Conservation (phyloP, 2,329 filamentous ascomycete genomes). For the Alternaria sp. region DNA sequence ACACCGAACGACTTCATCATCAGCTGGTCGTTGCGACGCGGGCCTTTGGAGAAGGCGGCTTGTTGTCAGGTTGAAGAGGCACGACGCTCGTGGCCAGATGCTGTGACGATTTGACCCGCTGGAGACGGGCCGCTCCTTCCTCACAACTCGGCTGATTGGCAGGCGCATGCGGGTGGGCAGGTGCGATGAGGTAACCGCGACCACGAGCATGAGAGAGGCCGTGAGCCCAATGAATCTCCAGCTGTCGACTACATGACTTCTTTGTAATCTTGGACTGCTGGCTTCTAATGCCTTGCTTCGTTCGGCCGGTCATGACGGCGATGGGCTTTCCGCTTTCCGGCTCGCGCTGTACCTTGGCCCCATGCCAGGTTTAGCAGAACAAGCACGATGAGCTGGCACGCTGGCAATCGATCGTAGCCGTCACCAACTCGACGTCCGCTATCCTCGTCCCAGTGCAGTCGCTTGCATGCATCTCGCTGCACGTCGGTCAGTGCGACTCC, state of each 20-base stretch:
- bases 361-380: conserved; percentile 21
- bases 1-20: neutral
- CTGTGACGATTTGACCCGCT: conserved; percentile 9
- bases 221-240: neutral
- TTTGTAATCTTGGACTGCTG: neutral
- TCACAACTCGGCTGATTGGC: conserved; percentile 16
- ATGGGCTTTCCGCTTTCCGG: conserved; percentile 8
- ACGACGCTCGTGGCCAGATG: conserved; percentile 1
- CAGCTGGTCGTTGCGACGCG: neutral
- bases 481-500: conserved; percentile 13
- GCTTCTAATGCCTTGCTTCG: conserved; percentile 9
- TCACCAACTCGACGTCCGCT: conserved; percentile 10
- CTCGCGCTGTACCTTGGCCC: conserved; percentile 19
- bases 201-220: conserved; percentile 6
- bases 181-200: conserved; percentile 17
- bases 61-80: neutral
- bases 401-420: conserved; percentile 13
- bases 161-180: conserved; percentile 9
- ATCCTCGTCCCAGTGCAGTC: conserved; percentile 8
- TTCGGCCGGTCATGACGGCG: conserved; percentile 10
- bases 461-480: conserved; percentile 17
- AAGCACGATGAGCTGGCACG: conserved; percentile 17
- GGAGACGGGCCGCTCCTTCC: conserved; percentile 16
- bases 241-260: neutral
- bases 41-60: neutral